phyloP scores from a whole-genome alignment of 2,329 filamentous ascomycete species.

The Sporothrix curviconia region DNA sequence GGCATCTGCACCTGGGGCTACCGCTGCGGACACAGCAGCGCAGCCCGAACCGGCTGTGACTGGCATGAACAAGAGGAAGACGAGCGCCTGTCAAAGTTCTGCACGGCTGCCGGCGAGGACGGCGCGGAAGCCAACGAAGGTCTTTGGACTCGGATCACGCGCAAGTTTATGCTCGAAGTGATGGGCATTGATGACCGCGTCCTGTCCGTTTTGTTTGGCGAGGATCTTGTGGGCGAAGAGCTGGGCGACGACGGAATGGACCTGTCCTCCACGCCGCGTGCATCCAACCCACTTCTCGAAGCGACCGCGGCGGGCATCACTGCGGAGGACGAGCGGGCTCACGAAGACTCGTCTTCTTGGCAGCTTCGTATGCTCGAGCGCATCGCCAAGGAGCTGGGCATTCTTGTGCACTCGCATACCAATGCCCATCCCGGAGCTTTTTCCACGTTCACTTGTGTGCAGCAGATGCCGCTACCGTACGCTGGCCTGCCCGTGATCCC shows the following conservation, averaged over 20 bases:
- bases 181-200: conserved; percentile 85
- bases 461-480: conserved; percentile 63
- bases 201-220: conserved; percentile 80
- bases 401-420: conserved; percentile 74
- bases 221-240: conserved; percentile 54
- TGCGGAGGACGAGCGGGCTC: conserved; percentile 24
- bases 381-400: conserved; percentile 79
- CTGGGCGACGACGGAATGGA: conserved; percentile 23
- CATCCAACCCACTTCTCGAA: conserved; percentile 26
- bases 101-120: conserved; percentile 17
- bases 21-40: neutral
- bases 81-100: conserved; percentile 20
- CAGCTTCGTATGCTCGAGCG: conserved; percentile 73
- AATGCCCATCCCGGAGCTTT: conserved; percentile 80
- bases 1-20: neutral
- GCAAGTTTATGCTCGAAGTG: conserved; percentile 78
- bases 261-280: conserved; percentile 41
- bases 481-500: conserved; percentile 66
- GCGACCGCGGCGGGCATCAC: conserved; percentile 21
- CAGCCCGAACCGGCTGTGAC: conserved; percentile 23
- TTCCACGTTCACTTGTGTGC: conserved; percentile 65
- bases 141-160: conserved; percentile 74
- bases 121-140: conserved; percentile 47
- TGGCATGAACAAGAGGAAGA: conserved; percentile 48
- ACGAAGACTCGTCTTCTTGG: conserved; percentile 44